Evolutionary conservation across 2,329 filamentous ascomycete genomes (phyloP).

Genomic region (Clonostachys rosea): DNA sequence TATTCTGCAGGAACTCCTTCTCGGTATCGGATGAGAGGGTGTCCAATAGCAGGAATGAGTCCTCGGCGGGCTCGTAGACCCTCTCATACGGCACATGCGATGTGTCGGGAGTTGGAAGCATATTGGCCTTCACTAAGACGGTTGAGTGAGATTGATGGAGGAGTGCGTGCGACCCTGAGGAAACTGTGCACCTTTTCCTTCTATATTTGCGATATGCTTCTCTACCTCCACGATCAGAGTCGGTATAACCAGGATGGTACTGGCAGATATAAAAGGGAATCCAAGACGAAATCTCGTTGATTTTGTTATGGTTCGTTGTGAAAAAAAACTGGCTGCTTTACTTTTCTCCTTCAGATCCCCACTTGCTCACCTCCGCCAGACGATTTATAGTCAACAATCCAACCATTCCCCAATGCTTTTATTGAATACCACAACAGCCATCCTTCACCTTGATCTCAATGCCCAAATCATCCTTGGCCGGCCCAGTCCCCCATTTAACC

Average conservation of each 20-base stretch:
- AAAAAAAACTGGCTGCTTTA: not conserved
- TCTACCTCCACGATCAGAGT: not conserved
- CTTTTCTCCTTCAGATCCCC: not conserved
- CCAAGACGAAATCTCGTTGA: too few relatives aligned
- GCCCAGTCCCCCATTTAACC: conserved; percentile 42
- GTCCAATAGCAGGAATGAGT: conserved; percentile 91
- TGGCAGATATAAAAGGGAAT: conserved; percentile 1
- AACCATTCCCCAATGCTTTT: not conserved
- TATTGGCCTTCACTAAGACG: conserved; percentile 27
- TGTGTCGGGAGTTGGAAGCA: conserved; percentile 93
- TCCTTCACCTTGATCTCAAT: conserved; percentile 18
- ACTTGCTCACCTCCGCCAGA: not conserved
- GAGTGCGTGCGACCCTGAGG: too few relatives aligned
- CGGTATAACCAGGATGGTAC: not conserved
- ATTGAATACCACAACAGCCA: conserved; percentile 10
- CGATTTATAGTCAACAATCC: not conserved
- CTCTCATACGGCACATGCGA: conserved; percentile 84
- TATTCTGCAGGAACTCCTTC: conserved; percentile 59
- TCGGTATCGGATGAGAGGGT: conserved; percentile 74
- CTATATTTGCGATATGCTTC: not conserved
- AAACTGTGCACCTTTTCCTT: not conserved
- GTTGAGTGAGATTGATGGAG: not conserved
- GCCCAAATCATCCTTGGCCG: conserved; percentile 27
- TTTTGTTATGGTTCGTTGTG: not conserved
- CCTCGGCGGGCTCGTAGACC: conserved; percentile 93